A percentile compares a stretch with the other conserved stretches of the same genome.
phyloP scores from a whole-genome alignment of 345 rosid species.

The Moricandia moricandioides region DNA sequence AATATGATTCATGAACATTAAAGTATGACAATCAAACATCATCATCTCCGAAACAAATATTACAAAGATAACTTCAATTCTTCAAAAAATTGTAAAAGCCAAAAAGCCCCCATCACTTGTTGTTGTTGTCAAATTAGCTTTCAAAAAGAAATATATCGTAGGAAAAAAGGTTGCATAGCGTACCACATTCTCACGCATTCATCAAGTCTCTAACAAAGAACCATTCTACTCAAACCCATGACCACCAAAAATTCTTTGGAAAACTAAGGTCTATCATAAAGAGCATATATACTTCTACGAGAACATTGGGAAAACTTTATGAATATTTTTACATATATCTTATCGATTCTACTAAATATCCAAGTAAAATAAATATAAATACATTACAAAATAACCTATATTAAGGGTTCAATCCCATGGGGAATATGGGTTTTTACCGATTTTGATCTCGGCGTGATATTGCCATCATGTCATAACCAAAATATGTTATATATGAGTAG shows the following conservation, averaged over 20 bases:
- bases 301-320: neutral
- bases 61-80: no score
- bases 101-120: neutral
- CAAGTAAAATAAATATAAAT: neutral
- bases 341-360: slow-evolving; percentile 11
- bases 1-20: neutral
- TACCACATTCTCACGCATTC: slow-evolving; percentile 9
- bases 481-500: slow-evolving; percentile 5
- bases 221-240: neutral
- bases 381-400: slow-evolving; percentile 13
- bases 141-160: neutral
- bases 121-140: neutral
- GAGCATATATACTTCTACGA: neutral
- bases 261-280: neutral
- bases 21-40: neutral
- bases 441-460: slow-evolving; percentile 6
- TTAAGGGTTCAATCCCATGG: slow-evolving; percentile 5
- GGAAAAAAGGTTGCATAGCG: slow-evolving; percentile 1
- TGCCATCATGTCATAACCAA: slow-evolving; percentile 19
- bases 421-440: neutral
- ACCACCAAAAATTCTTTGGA: neutral
- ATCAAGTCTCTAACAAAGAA: neutral
- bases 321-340: neutral
- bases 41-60: neutral
- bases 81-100: no score